Evolutionary conservation across 1,139 yeast genomes (phyloP).

Genomic region (Diutina siamensis): DNA sequence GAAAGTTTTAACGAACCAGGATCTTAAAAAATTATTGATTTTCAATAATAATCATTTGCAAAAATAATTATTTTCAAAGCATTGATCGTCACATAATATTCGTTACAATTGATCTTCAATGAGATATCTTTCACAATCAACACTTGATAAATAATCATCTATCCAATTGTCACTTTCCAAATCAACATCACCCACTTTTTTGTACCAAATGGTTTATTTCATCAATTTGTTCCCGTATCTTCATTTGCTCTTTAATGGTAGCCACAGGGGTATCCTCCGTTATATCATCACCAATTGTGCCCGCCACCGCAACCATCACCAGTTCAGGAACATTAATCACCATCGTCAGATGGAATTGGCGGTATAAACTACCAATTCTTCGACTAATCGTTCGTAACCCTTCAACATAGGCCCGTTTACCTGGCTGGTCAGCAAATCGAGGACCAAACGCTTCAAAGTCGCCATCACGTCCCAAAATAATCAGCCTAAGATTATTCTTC

Average conservation of each 20-base stretch:
- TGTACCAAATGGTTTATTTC: background rate
- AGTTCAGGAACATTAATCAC: background rate
- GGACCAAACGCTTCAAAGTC: background rate
- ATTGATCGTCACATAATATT: too few relatives aligned
- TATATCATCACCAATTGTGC: background rate
- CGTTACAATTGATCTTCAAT: too few relatives aligned
- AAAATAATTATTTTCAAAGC: too few relatives aligned
- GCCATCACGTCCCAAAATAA: background rate
- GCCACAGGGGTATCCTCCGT: background rate
- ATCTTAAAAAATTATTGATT: too few relatives aligned
- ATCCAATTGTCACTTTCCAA: too few relatives aligned
- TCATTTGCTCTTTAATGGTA: background rate
- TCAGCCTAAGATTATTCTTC: background rate
- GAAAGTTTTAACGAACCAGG: too few relatives aligned
- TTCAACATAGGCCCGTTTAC: background rate
- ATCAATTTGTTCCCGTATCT: background rate
- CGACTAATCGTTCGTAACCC: background rate
- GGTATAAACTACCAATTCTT: background rate
- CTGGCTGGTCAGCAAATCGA: slow-evolving; percentile 3
- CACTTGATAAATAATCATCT: too few relatives aligned
- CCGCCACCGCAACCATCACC: background rate
- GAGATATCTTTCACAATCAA: too few relatives aligned
- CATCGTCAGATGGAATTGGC: background rate
- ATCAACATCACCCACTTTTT: background rate
- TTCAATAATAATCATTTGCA: too few relatives aligned